phyloP scores from a whole-genome alignment of 2,329 filamentous ascomycete species.

The Penicillium capsulatum region DNA sequence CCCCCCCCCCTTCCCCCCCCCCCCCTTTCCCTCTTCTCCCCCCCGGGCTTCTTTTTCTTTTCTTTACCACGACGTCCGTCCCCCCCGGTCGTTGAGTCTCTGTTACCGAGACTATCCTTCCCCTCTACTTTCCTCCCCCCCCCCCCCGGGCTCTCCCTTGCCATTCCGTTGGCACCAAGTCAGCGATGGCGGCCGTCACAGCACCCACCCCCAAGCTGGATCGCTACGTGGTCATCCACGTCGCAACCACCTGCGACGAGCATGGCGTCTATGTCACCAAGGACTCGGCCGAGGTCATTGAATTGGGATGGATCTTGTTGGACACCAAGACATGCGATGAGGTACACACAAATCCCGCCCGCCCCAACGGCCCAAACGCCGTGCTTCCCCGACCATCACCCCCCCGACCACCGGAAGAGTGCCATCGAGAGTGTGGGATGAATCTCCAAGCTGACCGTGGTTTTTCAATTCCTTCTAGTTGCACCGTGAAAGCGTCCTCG shows the following conservation, averaged over 20 bases:
- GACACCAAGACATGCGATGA: slow-evolving; percentile 89
- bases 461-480: slow-evolving; percentile 54
- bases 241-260: slow-evolving; percentile 97
- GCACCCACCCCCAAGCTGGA: slow-evolving; percentile 70
- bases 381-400: slow-evolving; percentile 12
- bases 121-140: slow-evolving; percentile 13
- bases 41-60: slow-evolving; percentile 26
- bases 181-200: slow-evolving; percentile 44
- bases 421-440: background rate
- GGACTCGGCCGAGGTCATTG: slow-evolving; percentile 98
- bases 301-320: slow-evolving; percentile 95
- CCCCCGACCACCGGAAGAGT: slow-evolving; percentile 1
- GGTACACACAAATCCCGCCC: slow-evolving; percentile 53
- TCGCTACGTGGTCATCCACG: slow-evolving; percentile 96
- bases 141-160: slow-evolving; percentile 23
- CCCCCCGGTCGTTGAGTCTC: slow-evolving; percentile 28
- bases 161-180: slow-evolving; percentile 29
- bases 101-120: slow-evolving; percentile 27
- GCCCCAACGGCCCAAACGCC: slow-evolving; percentile 9
- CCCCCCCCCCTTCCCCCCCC: slow-evolving; percentile 17
- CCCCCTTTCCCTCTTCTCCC: slow-evolving; percentile 15
- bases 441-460: slow-evolving; percentile 24
- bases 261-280: slow-evolving; percentile 99
- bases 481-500: slow-evolving; percentile 90
- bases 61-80: slow-evolving; percentile 24